phyloP scores from a whole-genome alignment of 805 yeast genomes.

The Maudiozyma bulderi region DNA sequence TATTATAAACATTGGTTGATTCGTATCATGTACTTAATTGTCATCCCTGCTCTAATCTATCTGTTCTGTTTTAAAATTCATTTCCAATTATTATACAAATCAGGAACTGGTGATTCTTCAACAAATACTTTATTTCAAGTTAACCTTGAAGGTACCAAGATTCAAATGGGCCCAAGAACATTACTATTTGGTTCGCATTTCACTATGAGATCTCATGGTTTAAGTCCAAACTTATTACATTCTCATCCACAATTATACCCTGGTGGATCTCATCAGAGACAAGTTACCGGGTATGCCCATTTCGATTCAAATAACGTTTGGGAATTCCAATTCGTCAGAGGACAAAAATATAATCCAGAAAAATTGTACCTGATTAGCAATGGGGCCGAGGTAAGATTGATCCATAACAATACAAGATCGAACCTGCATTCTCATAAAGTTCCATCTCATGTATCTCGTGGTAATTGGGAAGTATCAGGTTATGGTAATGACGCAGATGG shows the following conservation, averaged over 20 bases:
- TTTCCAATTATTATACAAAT: conserved; percentile 59
- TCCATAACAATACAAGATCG: conserved; percentile 51
- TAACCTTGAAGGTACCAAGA: conserved; percentile 58
- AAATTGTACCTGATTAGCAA: conserved; percentile 32
- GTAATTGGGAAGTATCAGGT: conserved; percentile 57
- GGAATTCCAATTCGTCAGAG: conserved; percentile 42
- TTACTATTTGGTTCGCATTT: conserved; percentile 44
- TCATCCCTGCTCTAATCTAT: conserved; percentile 64
- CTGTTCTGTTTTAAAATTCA: conserved; percentile 70
- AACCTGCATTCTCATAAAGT: conserved; percentile 68
- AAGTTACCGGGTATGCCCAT: conserved; percentile 68
- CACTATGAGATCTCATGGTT: conserved; percentile 52
- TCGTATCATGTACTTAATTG: conserved; percentile 55
- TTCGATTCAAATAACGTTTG: conserved; percentile 69
- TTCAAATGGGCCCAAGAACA: conserved; percentile 62
- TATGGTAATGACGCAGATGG: conserved; percentile 60
- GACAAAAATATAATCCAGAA: neutral
- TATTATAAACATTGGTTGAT: conserved; percentile 62
- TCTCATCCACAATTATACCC: conserved; percentile 68
- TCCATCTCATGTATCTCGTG: conserved; percentile 49
- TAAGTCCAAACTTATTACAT: conserved; percentile 65
- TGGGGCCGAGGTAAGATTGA: conserved; percentile 52
- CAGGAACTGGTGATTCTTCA: conserved; percentile 91
- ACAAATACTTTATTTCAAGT: conserved; percentile 88
- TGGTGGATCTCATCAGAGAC: conserved; percentile 69